These are phyloP conservation scores for Talaromyces proteolyticus DNA, from an alignment of 495 filamentous ascomycete genomes.

Conservation along the genomic window DNA sequence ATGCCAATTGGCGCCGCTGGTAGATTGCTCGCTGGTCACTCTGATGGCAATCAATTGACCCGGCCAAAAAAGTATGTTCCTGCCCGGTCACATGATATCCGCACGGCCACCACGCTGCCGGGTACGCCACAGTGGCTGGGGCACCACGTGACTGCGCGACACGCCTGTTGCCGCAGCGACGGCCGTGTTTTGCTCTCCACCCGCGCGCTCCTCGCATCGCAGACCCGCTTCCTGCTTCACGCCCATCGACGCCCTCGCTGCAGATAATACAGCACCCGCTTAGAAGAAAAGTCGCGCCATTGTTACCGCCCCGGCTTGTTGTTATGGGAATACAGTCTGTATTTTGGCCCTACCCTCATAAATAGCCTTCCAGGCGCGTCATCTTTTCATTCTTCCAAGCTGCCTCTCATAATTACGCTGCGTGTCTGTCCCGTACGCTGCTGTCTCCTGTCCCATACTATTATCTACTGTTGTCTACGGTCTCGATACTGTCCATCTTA, in stretches of 20 bases:
- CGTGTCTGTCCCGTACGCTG: background rate
- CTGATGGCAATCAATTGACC: too few species aligned
- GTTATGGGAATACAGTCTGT: too few species aligned
- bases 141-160: conserved; percentile 10
- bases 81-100: background rate
- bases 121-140: background rate
- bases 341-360: background rate
- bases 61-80: too few species aligned
- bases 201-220: conserved; percentile 7
- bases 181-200: conserved; percentile 13
- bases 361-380: conserved; percentile 1
- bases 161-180: conserved; percentile 13
- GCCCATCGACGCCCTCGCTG: too few species aligned
- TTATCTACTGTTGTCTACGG: too few species aligned
- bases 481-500: background rate
- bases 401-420: background rate
- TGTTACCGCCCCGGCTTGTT: background rate
- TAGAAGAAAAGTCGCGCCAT: background rate
- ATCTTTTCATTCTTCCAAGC: background rate
- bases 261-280: too few species aligned
- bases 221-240: background rate
- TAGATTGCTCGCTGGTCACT: too few species aligned
- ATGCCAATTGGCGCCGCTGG: too few species aligned
- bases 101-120: background rate
- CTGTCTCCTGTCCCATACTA: too few species aligned